Conservation (phyloP, 495 filamentous ascomycete genomes). For the Neurospora discreta region DNA sequence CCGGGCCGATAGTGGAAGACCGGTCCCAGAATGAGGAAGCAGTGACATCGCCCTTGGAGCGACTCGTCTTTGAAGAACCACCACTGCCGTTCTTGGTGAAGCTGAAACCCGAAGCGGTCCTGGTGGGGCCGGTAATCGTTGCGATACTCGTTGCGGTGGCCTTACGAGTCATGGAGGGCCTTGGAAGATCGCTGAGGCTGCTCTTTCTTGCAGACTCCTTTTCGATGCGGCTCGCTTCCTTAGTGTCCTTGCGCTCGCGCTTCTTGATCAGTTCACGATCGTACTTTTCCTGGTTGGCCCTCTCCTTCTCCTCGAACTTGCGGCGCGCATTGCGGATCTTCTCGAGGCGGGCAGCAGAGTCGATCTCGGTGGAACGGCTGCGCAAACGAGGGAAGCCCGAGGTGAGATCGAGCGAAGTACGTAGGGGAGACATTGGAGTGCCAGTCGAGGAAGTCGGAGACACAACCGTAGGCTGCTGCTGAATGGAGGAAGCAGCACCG, state of each 20-base stretch:
- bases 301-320: constrained; percentile 42
- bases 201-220: constrained; percentile 25
- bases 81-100: neutral
- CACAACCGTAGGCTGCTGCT: constrained; percentile 2
- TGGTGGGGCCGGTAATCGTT: constrained; percentile 6
- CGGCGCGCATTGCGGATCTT: constrained; percentile 40
- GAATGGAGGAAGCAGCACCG: constrained; percentile 1
- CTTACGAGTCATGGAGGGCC: constrained; percentile 29
- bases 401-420: constrained; percentile 37
- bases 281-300: constrained; percentile 44
- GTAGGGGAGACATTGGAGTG: constrained; percentile 36
- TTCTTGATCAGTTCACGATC: constrained; percentile 44
- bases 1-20: constrained; percentile 3
- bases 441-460: constrained; percentile 12
- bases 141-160: constrained; percentile 22
- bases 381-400: constrained; percentile 39
- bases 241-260: constrained; percentile 36
- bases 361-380: constrained; percentile 36
- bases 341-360: constrained; percentile 33
- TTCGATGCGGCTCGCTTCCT: constrained; percentile 33
- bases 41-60: neutral
- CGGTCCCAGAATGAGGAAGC: neutral
- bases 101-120: neutral
- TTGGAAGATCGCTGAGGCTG: constrained; percentile 17
- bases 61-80: neutral